Evolutionary conservation across 179 eudicot species (phyloP).

Genomic region (Drosera spatulata): DNA sequence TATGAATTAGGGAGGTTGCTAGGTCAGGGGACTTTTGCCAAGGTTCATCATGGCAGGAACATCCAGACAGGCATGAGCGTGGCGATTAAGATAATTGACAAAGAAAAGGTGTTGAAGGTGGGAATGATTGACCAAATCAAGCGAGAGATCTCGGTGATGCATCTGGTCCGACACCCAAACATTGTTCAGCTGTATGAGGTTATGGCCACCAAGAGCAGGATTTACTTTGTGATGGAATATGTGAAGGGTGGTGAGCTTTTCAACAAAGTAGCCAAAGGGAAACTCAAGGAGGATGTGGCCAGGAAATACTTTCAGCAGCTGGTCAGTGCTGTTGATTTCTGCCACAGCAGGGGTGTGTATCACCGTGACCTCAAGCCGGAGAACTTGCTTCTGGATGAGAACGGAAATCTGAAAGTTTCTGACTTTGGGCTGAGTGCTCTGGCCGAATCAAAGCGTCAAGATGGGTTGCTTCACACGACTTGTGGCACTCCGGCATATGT

Average conservation of each 20-base stretch:
- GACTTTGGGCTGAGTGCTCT: slow-evolving; percentile 59
- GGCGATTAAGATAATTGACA: slow-evolving; percentile 47
- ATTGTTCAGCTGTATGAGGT: slow-evolving; percentile 49
- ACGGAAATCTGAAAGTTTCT: slow-evolving; percentile 42
- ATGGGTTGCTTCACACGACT: too few species aligned
- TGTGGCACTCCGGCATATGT: too few species aligned
- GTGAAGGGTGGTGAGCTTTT: slow-evolving; percentile 39
- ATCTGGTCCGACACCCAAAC: slow-evolving; percentile 46
- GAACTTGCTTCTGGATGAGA: slow-evolving; percentile 44
- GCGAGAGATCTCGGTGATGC: slow-evolving; percentile 54
- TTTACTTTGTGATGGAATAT: slow-evolving; percentile 25
- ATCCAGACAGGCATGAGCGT: slow-evolving; percentile 31
- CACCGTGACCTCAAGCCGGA: slow-evolving; percentile 12
- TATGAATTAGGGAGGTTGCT: slow-evolving; percentile 46
- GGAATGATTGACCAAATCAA: slow-evolving; percentile 54
- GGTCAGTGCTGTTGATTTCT: slow-evolving; percentile 50
- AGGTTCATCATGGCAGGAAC: slow-evolving; percentile 45
- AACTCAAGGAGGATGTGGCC: slow-evolving; percentile 28
- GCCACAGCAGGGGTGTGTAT: slow-evolving; percentile 60
- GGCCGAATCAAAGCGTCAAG: slow-evolving; percentile 25
- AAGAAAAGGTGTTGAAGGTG: slow-evolving; percentile 43
- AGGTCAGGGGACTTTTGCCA: slow-evolving; percentile 62
- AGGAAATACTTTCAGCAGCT: slow-evolving; percentile 23
- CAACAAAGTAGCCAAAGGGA: slow-evolving; percentile 42
- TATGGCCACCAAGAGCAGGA: slow-evolving; percentile 54